phyloP scores from a whole-genome alignment of 805 yeast genomes.

The Nakazawaea molendinolei region DNA sequence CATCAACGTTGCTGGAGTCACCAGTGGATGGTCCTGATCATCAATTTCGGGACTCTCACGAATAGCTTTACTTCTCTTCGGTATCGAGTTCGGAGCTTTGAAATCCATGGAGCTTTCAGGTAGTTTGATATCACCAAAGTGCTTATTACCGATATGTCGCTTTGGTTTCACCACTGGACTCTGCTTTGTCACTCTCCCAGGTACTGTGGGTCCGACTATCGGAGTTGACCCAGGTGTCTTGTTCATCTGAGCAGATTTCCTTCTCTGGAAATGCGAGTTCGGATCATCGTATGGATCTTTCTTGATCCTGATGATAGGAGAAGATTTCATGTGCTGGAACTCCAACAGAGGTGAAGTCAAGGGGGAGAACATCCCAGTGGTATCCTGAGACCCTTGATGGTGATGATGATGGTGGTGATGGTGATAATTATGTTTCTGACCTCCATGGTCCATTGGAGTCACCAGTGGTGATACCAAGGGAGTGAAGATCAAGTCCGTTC shows the following conservation, averaged over 20 bases:
- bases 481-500: constrained; percentile 62
- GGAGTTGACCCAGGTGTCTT: constrained; percentile 10
- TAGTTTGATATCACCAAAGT: constrained; percentile 10
- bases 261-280: background rate
- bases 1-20: constrained; percentile 27
- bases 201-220: constrained; percentile 4
- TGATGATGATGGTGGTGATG: constrained; percentile 2
- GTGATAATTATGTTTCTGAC: background rate
- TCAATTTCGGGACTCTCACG: background rate
- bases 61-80: constrained; percentile 1
- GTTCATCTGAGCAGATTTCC: background rate
- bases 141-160: constrained; percentile 4
- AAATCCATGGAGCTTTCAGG: constrained; percentile 12
- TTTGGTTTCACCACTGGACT: constrained; percentile 9
- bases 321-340: constrained; percentile 27
- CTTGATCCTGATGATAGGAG: constrained; percentile 20
- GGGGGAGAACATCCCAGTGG: constrained; percentile 31
- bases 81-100: constrained; percentile 9
- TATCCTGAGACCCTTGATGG: background rate
- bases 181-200: constrained; percentile 11
- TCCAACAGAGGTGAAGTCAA: constrained; percentile 65
- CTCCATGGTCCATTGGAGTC: constrained; percentile 44
- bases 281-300: constrained; percentile 8
- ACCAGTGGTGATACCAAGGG: constrained; percentile 75
- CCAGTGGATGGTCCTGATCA: constrained; percentile 11